phyloP scores from a whole-genome alignment of 805 yeast genomes.

The Wickerhamomyces bovis region DNA sequence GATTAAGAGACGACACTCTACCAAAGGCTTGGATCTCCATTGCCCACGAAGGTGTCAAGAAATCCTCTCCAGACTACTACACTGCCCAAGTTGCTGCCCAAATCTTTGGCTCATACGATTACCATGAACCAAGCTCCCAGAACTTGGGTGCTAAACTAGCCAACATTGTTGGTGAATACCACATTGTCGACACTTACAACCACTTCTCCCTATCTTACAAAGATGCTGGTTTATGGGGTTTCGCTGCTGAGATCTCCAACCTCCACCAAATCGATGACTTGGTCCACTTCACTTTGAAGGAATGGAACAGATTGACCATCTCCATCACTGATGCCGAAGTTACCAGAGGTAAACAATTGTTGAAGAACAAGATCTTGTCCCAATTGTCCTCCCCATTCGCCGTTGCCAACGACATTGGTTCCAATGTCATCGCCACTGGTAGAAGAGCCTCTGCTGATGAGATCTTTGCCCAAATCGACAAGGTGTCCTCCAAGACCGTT shows the following conservation, averaged over 20 bases:
- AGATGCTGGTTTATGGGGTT: constrained; percentile 83
- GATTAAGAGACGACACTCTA: constrained; percentile 83
- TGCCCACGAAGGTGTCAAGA: constrained; percentile 69
- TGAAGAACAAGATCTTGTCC: constrained; percentile 57
- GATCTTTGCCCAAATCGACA: constrained; percentile 56
- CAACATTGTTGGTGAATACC: constrained; percentile 62
- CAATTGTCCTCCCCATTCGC: constrained; percentile 43
- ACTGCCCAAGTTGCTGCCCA: constrained; percentile 70
- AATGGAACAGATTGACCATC: constrained; percentile 81
- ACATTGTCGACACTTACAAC: constrained; percentile 61
- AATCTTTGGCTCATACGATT: constrained; percentile 50
- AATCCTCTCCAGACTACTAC: constrained; percentile 56
- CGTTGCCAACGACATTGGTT: constrained; percentile 52
- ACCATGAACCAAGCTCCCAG: constrained; percentile 48
- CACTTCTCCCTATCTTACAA: constrained; percentile 72
- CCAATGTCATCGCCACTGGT: constrained; percentile 53
- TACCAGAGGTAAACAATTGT: constrained; percentile 66
- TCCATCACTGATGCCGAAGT: constrained; percentile 74
- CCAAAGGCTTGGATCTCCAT: constrained; percentile 75
- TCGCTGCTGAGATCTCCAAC: constrained; percentile 59
- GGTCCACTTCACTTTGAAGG: constrained; percentile 73
- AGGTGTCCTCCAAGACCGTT: constrained; percentile 52
- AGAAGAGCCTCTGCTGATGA: constrained; percentile 56
- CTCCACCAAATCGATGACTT: constrained; percentile 62
- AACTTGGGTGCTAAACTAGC: constrained; percentile 66